Percentiles rank a stretch among this genome's conserved stretches.
phyloP scores from a whole-genome alignment of 345 rosid genomes.

The Populus simonii region DNA sequence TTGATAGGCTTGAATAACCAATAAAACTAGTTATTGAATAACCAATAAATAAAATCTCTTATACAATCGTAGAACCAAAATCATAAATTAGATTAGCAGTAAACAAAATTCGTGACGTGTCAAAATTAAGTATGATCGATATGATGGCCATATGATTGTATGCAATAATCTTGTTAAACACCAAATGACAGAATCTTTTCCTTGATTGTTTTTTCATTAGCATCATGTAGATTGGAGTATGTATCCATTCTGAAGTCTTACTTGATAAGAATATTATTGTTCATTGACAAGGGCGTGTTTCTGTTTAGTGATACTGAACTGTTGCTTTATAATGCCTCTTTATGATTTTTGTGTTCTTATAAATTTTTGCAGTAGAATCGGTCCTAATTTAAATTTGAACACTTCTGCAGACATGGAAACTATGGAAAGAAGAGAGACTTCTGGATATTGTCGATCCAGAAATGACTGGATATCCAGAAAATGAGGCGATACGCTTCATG shows the following conservation, averaged over 20 bases:
- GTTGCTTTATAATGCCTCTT: neutral
- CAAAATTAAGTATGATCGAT: too few relatives aligned
- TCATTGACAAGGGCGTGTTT: neutral
- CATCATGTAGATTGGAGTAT: too few relatives aligned
- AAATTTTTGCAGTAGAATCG: neutral
- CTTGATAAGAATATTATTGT: neutral
- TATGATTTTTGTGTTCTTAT: neutral
- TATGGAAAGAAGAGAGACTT: slow-evolving; percentile 63
- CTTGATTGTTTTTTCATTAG: too few relatives aligned
- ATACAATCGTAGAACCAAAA: too few relatives aligned
- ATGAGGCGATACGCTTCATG: slow-evolving; percentile 60
- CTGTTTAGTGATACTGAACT: neutral
- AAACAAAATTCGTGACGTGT: too few relatives aligned
- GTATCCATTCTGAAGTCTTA: neutral
- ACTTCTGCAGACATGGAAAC: slow-evolving; percentile 77
- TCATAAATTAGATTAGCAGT: neutral
- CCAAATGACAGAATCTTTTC: too few relatives aligned
- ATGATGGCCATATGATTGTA: too few relatives aligned
- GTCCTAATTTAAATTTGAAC: slow-evolving; percentile 12
- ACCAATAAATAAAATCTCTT: too few relatives aligned
- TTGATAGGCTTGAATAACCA: neutral
- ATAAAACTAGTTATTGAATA: too few relatives aligned
- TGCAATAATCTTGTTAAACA: too few relatives aligned
- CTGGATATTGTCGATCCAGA: slow-evolving; percentile 70
- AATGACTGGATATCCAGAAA: slow-evolving; percentile 50